Evolutionary conservation across 805 yeast genomes (phyloP).

Genomic region (Teunomyces barrocoloradensis): DNA sequence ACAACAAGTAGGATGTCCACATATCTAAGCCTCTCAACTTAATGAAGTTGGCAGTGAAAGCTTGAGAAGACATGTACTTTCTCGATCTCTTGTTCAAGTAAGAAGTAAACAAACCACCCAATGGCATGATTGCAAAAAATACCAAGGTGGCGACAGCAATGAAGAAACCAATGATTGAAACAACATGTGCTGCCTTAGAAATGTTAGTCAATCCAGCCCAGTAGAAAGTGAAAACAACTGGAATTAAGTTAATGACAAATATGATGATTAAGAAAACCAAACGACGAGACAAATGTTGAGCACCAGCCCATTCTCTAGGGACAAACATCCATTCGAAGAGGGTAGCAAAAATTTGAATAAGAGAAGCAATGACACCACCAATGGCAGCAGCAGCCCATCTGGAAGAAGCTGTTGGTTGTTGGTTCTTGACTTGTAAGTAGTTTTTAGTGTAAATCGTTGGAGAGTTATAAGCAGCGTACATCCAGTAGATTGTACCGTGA

Average conservation of each 20-base stretch:
- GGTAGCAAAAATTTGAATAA: conserved; percentile 84
- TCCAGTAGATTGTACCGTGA: conserved; percentile 89
- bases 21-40: conserved; percentile 82
- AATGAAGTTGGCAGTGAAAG: conserved; percentile 90
- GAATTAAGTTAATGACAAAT: conserved; percentile 73
- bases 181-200: conserved; percentile 71
- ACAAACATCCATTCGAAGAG: conserved; percentile 92
- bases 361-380: conserved; percentile 85
- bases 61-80: conserved; percentile 87
- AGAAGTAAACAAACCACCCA: conserved; percentile 93
- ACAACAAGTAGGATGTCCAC: conserved; percentile 93
- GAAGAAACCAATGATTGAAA: conserved; percentile 85
- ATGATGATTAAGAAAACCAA: conserved; percentile 68
- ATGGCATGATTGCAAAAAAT: conserved; percentile 92
- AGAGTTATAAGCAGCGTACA: conserved; percentile 89
- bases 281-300: conserved; percentile 92
- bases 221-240: conserved; percentile 80
- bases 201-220: conserved; percentile 66
- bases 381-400: conserved; percentile 91
- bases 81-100: conserved; percentile 85
- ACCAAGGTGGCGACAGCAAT: conserved; percentile 79
- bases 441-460: conserved; percentile 87
- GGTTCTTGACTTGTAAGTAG: conserved; percentile 78
- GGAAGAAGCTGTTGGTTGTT: conserved; percentile 85
- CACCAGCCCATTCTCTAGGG: conserved; percentile 99